These are phyloP conservation scores for Podospora sp. DNA, from an alignment of 495 filamentous ascomycete genomes.

Conservation along the genomic window DNA sequence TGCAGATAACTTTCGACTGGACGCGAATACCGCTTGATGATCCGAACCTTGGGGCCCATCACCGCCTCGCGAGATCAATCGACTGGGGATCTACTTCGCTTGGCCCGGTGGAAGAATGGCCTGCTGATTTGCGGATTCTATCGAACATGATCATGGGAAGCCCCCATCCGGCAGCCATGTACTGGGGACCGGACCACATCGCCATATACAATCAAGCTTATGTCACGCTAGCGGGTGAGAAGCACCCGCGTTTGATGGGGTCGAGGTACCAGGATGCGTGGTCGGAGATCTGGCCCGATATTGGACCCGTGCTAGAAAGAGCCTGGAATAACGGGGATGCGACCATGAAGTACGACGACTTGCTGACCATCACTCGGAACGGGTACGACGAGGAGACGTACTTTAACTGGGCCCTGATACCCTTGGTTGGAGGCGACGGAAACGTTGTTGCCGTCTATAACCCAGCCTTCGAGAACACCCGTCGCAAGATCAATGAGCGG, in stretches of 20 bases:
- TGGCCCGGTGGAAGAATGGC: slow-evolving; percentile 68
- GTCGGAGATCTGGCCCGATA: slow-evolving; percentile 67
- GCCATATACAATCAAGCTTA: slow-evolving; percentile 78
- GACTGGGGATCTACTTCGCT: slow-evolving; percentile 68
- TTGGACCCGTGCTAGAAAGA: slow-evolving; percentile 60
- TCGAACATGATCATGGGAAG: slow-evolving; percentile 70
- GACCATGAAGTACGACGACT: slow-evolving; percentile 75
- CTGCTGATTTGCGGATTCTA: slow-evolving; percentile 63
- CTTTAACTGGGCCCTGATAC: slow-evolving; percentile 70
- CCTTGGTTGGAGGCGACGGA: slow-evolving; percentile 64
- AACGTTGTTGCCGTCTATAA: slow-evolving; percentile 68
- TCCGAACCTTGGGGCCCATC: slow-evolving; percentile 60
- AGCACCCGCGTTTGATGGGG: slow-evolving; percentile 72
- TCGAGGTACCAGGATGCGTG: slow-evolving; percentile 63
- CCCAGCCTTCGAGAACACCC: slow-evolving; percentile 69
- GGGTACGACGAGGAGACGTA: slow-evolving; percentile 68
- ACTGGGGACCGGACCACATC: slow-evolving; percentile 67
- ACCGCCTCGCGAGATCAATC: slow-evolving; percentile 64
- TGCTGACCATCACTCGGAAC: slow-evolving; percentile 62
- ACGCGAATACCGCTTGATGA: slow-evolving; percentile 62
- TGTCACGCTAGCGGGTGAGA: slow-evolving; percentile 65
- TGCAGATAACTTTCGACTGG: slow-evolving; percentile 64
- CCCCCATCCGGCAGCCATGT: slow-evolving; percentile 72
- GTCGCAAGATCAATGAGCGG: slow-evolving; percentile 64
- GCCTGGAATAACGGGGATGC: slow-evolving; percentile 64